Base-by-base conservation (phyloP, 2,329 filamentous ascomycete genomes). In the Phoma sp. region DNA sequence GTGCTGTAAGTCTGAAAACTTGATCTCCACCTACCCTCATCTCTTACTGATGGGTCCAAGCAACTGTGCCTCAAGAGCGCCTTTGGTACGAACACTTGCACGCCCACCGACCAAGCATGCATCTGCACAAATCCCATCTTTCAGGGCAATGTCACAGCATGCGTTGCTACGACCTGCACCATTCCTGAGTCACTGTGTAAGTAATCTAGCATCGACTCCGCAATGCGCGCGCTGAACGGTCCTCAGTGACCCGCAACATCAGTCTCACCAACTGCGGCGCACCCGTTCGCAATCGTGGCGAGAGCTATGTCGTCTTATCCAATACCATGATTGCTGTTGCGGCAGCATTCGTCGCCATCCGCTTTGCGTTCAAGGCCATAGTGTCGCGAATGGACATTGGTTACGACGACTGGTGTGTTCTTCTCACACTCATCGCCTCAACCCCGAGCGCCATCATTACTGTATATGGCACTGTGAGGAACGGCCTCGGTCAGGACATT, bases 401-500 rank as follows among this genome's bases (percentile, higher is more conserved):
- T 11, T 66, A 61, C 58, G 77, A 80, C 59, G 78, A 80, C 53
- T 74, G 67, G 51, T 59, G 62, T 42, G 62, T 74, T 7, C 42
- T 73, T 5, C 45, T 61, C 14, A 67, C 66, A 4, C 39, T 66
- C 26, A 45, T 70, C 12, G 34, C 56, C 5, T 61, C 65, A 7
- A 48, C 63, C 10, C 66, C 71, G 5, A 67, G 62, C 30, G 66
- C 69, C 15, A 55, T 72, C 23, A 57, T 72, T 20, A 71, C 59
- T 7, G 62, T 66, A 7, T 57, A 53, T 21, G 66, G 66, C 7
- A 66, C 61, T 18, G 49, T 62, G 9, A 58, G 58, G 36, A 61
- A 67, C 28, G 83, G 83, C 1, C 68, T 84, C 6, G 81, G 83
- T 1, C 75, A 68, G 20, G 82, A 85, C 46, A 74, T 84, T 23